These are phyloP conservation scores for Pyrenophora teres DNA, from an alignment of 2,329 filamentous ascomycete genomes.

Conservation along the genomic window DNA sequence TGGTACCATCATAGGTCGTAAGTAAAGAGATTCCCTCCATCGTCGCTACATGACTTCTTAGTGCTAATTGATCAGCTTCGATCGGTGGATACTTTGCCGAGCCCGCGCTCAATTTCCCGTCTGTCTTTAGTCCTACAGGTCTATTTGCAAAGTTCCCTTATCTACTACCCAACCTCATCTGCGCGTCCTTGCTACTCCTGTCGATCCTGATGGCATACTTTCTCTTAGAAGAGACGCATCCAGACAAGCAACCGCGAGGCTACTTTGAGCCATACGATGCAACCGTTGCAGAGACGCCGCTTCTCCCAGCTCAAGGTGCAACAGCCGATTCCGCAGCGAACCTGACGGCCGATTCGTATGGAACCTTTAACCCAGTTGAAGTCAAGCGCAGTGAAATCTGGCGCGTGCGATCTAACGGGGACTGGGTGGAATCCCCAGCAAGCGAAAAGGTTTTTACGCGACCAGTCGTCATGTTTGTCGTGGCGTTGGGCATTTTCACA, in stretches of 20 bases:
- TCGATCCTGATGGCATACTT: conserved; percentile 83
- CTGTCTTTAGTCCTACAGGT: conserved; percentile 67
- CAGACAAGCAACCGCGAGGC: conserved; percentile 69
- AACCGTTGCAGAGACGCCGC: conserved; percentile 67
- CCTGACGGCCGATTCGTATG: conserved; percentile 77
- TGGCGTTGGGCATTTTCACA: conserved; percentile 87
- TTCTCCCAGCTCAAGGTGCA: conserved; percentile 75
- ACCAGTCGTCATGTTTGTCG: conserved; percentile 73
- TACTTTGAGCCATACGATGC: conserved; percentile 46
- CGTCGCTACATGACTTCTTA: background rate
- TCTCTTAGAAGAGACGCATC: conserved; percentile 86
- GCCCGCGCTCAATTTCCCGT: conserved; percentile 74
- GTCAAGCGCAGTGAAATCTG: conserved; percentile 60
- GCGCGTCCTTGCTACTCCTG: conserved; percentile 73
- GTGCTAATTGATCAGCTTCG: conserved; percentile 57
- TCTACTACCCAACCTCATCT: conserved; percentile 85
- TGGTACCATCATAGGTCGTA: conserved; percentile 78
- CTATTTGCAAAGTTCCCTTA: conserved; percentile 83
- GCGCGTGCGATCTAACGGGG: conserved; percentile 56
- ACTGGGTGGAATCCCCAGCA: conserved; percentile 40
- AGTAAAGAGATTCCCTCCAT: conserved; percentile 13
- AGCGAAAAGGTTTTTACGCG: conserved; percentile 60
- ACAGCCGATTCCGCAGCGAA: conserved; percentile 75
- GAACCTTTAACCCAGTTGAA: conserved; percentile 68
- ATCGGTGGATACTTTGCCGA: conserved; percentile 87